Conservation (phyloP, 163 green algal species). For the Scenedesmus sp. region DNA sequence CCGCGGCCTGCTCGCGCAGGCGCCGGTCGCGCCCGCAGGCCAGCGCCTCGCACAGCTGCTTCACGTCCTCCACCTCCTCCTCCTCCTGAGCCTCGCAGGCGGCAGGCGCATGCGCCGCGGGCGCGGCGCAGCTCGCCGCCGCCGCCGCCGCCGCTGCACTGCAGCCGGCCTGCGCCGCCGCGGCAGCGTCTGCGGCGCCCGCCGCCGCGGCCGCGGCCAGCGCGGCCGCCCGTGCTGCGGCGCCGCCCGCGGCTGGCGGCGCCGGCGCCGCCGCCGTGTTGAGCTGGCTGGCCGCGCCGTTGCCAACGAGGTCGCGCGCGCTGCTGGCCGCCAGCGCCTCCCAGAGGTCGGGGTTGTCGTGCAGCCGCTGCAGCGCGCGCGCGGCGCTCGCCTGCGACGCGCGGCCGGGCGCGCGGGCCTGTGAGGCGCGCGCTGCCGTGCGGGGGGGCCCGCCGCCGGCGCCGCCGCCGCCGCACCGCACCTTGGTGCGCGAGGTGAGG, state of each 20-base stretch:
- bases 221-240: neutral
- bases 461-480: no score
- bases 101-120: neutral
- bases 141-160: neutral
- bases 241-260: neutral
- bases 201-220: no score
- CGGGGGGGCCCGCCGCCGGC: no score
- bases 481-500: conserved; percentile 44
- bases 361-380: conserved; percentile 50
- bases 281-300: conserved; percentile 16
- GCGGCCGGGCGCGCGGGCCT: no score
- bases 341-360: conserved; percentile 42
- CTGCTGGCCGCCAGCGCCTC: conserved; percentile 36
- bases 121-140: neutral
- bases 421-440: no score
- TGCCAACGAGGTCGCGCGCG: conserved; percentile 5
- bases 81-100: neutral
- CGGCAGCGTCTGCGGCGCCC: no score
- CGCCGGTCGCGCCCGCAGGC: neutral
- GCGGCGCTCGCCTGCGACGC: conserved; percentile 39
- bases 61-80: conserved; percentile 38
- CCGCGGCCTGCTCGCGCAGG: conserved; percentile 45
- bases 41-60: conserved; percentile 43
- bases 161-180: neutral
- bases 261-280: conserved; percentile 6